These are phyloP conservation scores for Forsythia suspensa DNA, from an alignment of 257 asterid genomes.

Conservation along the genomic window DNA sequence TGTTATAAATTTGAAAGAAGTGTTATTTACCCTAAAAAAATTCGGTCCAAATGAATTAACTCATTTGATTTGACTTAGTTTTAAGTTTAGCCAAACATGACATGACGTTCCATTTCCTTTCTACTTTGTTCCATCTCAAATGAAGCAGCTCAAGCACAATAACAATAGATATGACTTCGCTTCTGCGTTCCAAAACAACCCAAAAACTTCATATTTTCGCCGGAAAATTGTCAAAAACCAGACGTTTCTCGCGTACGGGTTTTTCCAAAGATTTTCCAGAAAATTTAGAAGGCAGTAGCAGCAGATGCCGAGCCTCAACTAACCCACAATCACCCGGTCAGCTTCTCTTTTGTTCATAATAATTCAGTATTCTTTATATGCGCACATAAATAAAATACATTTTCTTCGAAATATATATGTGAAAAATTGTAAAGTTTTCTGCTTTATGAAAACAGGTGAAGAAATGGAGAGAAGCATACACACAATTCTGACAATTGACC, in stretches of 20 bases:
- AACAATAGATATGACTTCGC: slow-evolving; percentile 32
- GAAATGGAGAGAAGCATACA: slow-evolving; percentile 61
- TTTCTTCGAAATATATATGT: background rate
- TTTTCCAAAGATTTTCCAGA: slow-evolving; percentile 21
- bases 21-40: no score
- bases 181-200: slow-evolving; percentile 24
- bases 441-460: slow-evolving; percentile 39
- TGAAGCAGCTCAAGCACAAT: background rate
- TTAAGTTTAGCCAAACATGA: background rate
- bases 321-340: slow-evolving; percentile 37
- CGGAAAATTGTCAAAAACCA: slow-evolving; percentile 13
- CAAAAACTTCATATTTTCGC: slow-evolving; percentile 19
- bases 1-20: no score
- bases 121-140: background rate
- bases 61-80: no score
- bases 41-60: no score
- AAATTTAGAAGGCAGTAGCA: slow-evolving; percentile 11
- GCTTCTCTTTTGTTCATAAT: background rate
- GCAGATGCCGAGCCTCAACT: slow-evolving; percentile 24
- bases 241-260: slow-evolving; percentile 32
- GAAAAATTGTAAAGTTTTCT: slow-evolving; percentile 7
- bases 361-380: background rate
- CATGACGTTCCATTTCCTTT: background rate
- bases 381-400: background rate
- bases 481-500: slow-evolving; percentile 67